These are phyloP conservation scores for Leccinum obscurum DNA, from an alignment of 768 basidiomycete species.

Conservation along the genomic window DNA sequence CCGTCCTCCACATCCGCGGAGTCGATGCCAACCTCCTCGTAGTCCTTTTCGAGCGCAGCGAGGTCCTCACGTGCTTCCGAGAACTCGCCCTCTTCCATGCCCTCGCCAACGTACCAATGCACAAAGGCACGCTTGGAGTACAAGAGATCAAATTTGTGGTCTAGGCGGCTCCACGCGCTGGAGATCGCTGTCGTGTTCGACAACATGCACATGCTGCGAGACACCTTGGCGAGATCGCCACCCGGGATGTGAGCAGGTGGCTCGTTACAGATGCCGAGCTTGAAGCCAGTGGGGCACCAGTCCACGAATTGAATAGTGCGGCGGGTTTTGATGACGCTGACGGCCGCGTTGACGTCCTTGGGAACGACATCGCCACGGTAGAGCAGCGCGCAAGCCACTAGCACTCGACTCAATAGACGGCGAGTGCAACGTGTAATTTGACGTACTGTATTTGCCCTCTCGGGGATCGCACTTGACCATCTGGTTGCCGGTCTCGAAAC, in stretches of 20 bases:
- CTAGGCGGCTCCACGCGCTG: conserved; percentile 67
- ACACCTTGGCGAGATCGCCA: conserved; percentile 75
- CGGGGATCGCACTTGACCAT: conserved; percentile 82
- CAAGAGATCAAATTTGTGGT: conserved; percentile 80
- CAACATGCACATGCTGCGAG: conserved; percentile 75
- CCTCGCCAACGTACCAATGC: conserved; percentile 72
- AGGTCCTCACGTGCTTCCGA: conserved; percentile 98
- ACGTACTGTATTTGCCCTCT: conserved; percentile 73
- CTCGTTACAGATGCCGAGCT: conserved; percentile 78
- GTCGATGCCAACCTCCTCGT: conserved; percentile 77
- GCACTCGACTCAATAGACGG: conserved; percentile 6
- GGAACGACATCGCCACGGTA: conserved; percentile 79
- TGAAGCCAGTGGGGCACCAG: conserved; percentile 81
- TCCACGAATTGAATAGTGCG: conserved; percentile 79
- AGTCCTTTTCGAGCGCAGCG: conserved; percentile 98
- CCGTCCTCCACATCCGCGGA: conserved; percentile 52
- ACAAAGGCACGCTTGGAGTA: conserved; percentile 65
- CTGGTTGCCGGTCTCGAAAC: conserved; percentile 77
- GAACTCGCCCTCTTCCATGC: conserved; percentile 94
- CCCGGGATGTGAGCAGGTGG: conserved; percentile 73
- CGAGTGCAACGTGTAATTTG: neutral
- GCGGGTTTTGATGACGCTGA: conserved; percentile 74
- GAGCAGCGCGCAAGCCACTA: conserved; percentile 66
- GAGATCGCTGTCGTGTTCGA: conserved; percentile 77
- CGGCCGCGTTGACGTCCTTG: conserved; percentile 76